Percentiles rank a stretch among this genome's conserved stretches.
Conservation (phyloP, 1,284 basidiomycete species). For the Leccinum ponderosum region DNA sequence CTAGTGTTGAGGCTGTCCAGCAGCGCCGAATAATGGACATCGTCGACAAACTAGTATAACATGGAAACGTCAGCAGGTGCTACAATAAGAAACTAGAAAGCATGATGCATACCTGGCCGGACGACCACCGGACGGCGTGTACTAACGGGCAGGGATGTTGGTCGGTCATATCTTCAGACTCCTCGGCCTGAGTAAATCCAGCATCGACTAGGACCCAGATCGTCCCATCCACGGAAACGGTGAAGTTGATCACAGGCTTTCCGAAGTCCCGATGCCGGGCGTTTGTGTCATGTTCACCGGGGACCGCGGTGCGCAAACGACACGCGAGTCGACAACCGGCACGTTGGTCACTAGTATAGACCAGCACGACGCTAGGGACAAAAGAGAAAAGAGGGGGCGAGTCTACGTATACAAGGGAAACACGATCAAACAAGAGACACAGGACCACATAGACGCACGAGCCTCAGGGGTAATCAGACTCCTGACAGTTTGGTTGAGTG, state of each 20-base stretch:
- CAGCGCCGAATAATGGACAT: constrained; percentile 7
- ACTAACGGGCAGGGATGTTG: constrained; percentile 28
- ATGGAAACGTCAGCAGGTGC: not conserved
- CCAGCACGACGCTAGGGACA: no score
- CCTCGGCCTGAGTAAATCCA: constrained; percentile 30
- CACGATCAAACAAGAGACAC: no score
- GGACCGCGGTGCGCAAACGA: no score
- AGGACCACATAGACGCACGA: no score
- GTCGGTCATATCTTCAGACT: constrained; percentile 35
- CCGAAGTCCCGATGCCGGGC: constrained; percentile 51
- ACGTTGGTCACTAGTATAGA: no score
- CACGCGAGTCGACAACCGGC: no score
- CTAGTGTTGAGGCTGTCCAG: constrained; percentile 34
- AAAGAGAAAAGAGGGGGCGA: no score
- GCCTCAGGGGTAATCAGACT: no score
- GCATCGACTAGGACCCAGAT: constrained; percentile 56
- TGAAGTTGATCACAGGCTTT: constrained; percentile 62
- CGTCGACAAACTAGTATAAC: constrained; percentile 19
- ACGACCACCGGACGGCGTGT: constrained; percentile 19
- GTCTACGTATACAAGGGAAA: no score
- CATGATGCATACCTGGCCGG: constrained; percentile 14
- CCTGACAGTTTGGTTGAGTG: constrained; percentile 11
- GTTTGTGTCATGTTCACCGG: not conserved
- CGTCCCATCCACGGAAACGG: constrained; percentile 37
- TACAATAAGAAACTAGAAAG: not conserved